These are phyloP conservation scores for Fusarium hostae DNA, from an alignment of 2,329 filamentous ascomycete genomes.

Conservation along the genomic window DNA sequence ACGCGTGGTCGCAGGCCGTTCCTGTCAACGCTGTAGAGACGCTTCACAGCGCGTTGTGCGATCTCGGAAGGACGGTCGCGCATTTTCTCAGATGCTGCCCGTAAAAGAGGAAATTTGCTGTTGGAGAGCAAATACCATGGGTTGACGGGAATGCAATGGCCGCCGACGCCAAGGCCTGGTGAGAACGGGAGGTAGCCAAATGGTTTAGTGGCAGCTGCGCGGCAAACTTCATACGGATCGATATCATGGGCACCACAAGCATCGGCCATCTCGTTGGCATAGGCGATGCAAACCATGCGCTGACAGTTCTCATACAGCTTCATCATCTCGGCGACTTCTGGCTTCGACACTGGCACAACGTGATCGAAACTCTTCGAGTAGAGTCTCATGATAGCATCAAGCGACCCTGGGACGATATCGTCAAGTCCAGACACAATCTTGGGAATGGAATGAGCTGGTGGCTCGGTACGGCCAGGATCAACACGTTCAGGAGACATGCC, in stretches of 20 bases:
- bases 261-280: conserved; percentile 67
- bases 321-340: conserved; percentile 68
- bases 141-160: conserved; percentile 67
- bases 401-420: conserved; percentile 57
- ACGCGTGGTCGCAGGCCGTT: conserved; percentile 45
- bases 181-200: conserved; percentile 63
- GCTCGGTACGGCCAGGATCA: conserved; percentile 60
- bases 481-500: conserved; percentile 65
- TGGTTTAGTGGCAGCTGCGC: conserved; percentile 61
- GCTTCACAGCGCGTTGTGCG: conserved; percentile 50
- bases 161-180: conserved; percentile 63
- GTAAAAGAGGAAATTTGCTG: conserved; percentile 58
- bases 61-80: conserved; percentile 54
- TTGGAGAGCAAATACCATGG: conserved; percentile 64
- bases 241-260: conserved; percentile 59
- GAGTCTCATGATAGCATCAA: conserved; percentile 55
- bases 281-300: conserved; percentile 65
- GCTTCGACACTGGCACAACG: conserved; percentile 60
- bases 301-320: conserved; percentile 70
- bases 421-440: conserved; percentile 66
- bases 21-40: conserved; percentile 37
- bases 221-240: conserved; percentile 62
- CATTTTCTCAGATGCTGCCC: conserved; percentile 58
- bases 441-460: conserved; percentile 57
- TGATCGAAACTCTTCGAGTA: conserved; percentile 61